Base-by-base conservation (phyloP, 2,329 filamentous ascomycete species). In the Calonectria pauciramosa region DNA sequence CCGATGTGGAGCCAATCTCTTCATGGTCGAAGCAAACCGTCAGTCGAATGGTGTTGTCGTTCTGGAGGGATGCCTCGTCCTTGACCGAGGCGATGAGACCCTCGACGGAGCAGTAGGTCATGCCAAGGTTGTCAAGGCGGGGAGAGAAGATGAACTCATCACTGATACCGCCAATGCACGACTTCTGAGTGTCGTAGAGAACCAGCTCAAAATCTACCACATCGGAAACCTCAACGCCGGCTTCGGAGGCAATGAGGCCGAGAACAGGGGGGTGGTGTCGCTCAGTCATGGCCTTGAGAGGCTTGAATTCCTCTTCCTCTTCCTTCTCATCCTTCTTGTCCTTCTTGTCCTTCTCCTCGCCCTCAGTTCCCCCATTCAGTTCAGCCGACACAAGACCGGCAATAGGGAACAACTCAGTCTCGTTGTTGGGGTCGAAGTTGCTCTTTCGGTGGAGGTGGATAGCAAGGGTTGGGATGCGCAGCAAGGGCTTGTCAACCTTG, bases 21-120 rank as follows among this genome's bases (percentile, higher is more conserved):
- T 99, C 97, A 86, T 99, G 96, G 84, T 99, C 97, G 85, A 99
- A 99, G 86, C 96, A 95, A 44, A 96, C 94, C 79, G 97, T 94
- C n/a, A 99, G 89, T 59, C 97, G 95, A 82, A 99, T 98, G 23
- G 92, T 93, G 4, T 91, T 88, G 82, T 98, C 96, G 28, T 93
- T 86, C 54, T 95, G 92, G 34, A 99, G 90, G 8, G 93, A 90
- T 5, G 89, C 86, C 16, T 91, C 84, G 3, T 91, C 89, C 26
- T 89, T 86, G 32, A 97, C 88, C 0, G 96, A 98, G 77, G 93
- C 90, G 80, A 99, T 95, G 71, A 99, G 89, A 71, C 95, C 96
- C 86, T 94, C 91, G 70, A 97, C 92, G 77, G 94, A 94, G 87
- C 97, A 99, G 88, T 96, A 99, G 13, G 96, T 97, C 95, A 98